Percentiles rank a stretch among this genome's conserved stretches.
Conservation (phyloP, 257 asterid genomes). For the Solanum megistacrolobum region DNA sequence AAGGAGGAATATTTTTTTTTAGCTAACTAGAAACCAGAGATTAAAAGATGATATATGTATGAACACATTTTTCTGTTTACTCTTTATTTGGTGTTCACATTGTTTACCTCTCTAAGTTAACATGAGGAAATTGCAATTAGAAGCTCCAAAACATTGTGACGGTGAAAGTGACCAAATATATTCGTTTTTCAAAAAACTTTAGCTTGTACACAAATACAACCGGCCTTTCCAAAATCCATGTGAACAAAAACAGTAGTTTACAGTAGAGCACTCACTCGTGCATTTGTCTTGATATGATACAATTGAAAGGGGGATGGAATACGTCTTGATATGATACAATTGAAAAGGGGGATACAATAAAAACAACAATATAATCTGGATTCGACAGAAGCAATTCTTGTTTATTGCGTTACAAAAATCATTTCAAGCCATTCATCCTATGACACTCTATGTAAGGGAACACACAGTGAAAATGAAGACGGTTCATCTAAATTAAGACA, state of each 20-base stretch:
- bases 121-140: neutral
- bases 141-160: neutral
- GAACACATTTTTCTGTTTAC: neutral
- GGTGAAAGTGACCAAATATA: no score
- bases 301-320: neutral
- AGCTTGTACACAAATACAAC: neutral
- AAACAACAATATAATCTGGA: neutral
- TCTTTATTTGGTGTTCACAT: neutral
- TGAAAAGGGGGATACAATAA: neutral
- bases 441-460: neutral
- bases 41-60: neutral
- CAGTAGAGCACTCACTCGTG: neutral
- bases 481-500: neutral
- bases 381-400: neutral
- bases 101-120: neutral
- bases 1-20: neutral
- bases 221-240: neutral
- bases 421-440: neutral
- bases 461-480: neutral
- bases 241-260: neutral
- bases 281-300: neutral
- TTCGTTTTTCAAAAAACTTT: neutral
- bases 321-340: neutral
- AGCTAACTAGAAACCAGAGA: neutral
- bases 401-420: neutral